Percentiles rank a stretch among this genome's conserved stretches.
Evolutionary conservation across 345 rosid genomes (phyloP).

Genomic region (Populus tremula): DNA sequence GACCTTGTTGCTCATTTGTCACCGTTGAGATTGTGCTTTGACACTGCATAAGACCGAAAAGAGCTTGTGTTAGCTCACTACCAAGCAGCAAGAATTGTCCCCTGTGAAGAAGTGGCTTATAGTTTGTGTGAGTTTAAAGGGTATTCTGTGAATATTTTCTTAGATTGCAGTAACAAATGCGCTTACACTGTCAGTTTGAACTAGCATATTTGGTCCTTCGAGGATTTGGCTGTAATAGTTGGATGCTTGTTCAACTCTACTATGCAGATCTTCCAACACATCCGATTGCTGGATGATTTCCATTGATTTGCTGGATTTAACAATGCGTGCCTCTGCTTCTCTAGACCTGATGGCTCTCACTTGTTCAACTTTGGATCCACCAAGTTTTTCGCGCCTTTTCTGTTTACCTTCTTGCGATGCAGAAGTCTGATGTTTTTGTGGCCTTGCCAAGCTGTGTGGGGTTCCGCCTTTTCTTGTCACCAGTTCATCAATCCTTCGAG

Average conservation of each 20-base stretch:
- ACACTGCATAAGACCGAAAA: slow-evolving; percentile 31
- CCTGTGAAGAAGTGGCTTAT: not conserved
- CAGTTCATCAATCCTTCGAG: slow-evolving; percentile 40
- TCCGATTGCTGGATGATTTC: slow-evolving; percentile 26
- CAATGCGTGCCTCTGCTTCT: slow-evolving; percentile 33
- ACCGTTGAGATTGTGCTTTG: slow-evolving; percentile 20
- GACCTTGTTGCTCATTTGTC: slow-evolving; percentile 32
- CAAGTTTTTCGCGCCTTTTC: slow-evolving; percentile 29
- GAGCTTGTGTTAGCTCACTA: slow-evolving; percentile 5
- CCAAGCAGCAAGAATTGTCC: not conserved
- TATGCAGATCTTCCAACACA: slow-evolving; percentile 24
- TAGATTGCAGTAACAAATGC: slow-evolving; percentile 7
- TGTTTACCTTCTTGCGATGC: slow-evolving; percentile 36
- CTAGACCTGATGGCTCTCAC: slow-evolving; percentile 20
- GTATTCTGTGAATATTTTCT: not conserved
- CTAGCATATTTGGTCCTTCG: slow-evolving; percentile 30
- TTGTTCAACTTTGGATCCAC: slow-evolving; percentile 23
- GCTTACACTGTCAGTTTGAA: slow-evolving; percentile 47
- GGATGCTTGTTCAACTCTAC: slow-evolving; percentile 35
- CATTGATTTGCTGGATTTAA: slow-evolving; percentile 22
- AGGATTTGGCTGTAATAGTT: slow-evolving; percentile 20
- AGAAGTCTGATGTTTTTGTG: slow-evolving; percentile 32
- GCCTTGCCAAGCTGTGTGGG: slow-evolving; percentile 29
- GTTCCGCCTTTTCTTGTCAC: slow-evolving; percentile 31
- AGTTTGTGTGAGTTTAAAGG: not conserved